A percentile compares a stretch with the other conserved stretches of the same genome.
phyloP scores from a whole-genome alignment of 208 protist genomes.

The Crithidia fasciculata region DNA sequence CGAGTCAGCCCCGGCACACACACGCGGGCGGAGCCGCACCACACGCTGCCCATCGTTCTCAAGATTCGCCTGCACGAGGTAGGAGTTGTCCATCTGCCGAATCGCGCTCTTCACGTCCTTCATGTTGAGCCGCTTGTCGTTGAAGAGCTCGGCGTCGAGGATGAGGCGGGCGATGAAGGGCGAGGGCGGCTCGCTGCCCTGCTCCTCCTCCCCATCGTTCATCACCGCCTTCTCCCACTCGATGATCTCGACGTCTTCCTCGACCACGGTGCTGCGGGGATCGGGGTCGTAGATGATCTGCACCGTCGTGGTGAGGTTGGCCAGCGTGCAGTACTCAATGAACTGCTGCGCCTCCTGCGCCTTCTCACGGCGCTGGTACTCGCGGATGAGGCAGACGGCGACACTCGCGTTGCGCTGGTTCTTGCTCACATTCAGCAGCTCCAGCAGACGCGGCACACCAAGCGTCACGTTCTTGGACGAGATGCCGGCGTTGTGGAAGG shows the following conservation, averaged over 20 bases:
- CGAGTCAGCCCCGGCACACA: constrained; percentile 52
- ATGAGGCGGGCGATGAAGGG: constrained; percentile 97
- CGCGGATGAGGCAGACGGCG: constrained; percentile 90
- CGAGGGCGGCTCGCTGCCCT: constrained; percentile 57
- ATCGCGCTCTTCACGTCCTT: constrained; percentile 94
- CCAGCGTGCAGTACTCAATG: constrained; percentile 96
- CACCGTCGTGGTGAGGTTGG: constrained; percentile 87
- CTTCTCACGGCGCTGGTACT: constrained; percentile 58
- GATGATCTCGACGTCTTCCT: constrained; percentile 92
- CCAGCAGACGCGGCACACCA: constrained; percentile 99
- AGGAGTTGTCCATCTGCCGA: constrained; percentile 76
- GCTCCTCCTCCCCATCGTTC: constrained; percentile 53
- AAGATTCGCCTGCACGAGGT: constrained; percentile 90
- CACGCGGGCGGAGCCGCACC: constrained; percentile 88
- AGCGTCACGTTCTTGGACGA: constrained; percentile 99
- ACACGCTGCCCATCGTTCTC: constrained; percentile 95
- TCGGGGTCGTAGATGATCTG: constrained; percentile 99
- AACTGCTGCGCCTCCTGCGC: constrained; percentile 90
- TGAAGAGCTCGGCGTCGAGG: constrained; percentile 92
- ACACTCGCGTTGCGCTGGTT: constrained; percentile 97
- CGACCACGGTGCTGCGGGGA: constrained; percentile 90
- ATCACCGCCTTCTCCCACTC: constrained; percentile 65
- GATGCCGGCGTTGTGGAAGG: constrained; percentile 99
- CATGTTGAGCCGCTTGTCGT: constrained; percentile 94
- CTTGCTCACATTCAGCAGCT: constrained; percentile 99